Conservation (phyloP, 495 filamentous ascomycete genomes). For the Talaromyces trachyspermus region DNA sequence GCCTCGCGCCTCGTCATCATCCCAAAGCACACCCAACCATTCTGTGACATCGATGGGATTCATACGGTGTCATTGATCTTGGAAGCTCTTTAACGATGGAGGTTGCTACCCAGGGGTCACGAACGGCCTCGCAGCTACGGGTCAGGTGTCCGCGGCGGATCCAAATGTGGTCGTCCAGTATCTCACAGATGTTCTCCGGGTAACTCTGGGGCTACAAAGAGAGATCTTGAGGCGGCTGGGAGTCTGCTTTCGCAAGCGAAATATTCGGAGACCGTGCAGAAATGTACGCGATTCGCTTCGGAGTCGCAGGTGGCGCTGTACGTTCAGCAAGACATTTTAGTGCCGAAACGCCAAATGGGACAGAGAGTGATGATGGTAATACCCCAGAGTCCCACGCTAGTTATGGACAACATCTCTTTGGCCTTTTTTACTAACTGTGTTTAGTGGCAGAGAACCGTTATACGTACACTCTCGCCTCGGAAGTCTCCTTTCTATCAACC, state of each 20-base stretch:
- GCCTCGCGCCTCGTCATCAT: neutral
- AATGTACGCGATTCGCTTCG: conserved; percentile 82
- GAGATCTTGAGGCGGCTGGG: conserved; percentile 70
- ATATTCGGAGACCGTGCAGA: conserved; percentile 69
- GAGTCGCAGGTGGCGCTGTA: conserved; percentile 84
- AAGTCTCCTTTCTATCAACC: conserved; percentile 68
- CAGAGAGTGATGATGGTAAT: conserved; percentile 38
- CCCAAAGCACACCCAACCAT: neutral
- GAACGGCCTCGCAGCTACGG: conserved; percentile 38
- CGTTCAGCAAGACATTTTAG: conserved; percentile 73
- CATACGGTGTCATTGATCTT: conserved; percentile 16
- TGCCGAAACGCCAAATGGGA: conserved; percentile 45
- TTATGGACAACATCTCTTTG: neutral
- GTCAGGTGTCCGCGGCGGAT: conserved; percentile 38
- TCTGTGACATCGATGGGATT: conserved; percentile 29
- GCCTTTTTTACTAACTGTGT: neutral
- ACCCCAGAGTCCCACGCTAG: neutral
- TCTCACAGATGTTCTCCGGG: conserved; percentile 67
- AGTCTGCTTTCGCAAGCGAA: conserved; percentile 70
- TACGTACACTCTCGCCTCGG: conserved; percentile 69
- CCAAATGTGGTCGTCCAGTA: conserved; percentile 66
- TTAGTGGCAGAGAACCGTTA: conserved; percentile 39
- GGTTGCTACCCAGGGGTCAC: conserved; percentile 38
- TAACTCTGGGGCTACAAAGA: conserved; percentile 73
- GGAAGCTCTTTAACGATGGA: conserved; percentile 34